A percentile compares a stretch with the other conserved stretches of the same genome.
These are phyloP conservation scores for Prinsepia uniflora DNA, from an alignment of 306 rosid genomes.

Conservation along the genomic window DNA sequence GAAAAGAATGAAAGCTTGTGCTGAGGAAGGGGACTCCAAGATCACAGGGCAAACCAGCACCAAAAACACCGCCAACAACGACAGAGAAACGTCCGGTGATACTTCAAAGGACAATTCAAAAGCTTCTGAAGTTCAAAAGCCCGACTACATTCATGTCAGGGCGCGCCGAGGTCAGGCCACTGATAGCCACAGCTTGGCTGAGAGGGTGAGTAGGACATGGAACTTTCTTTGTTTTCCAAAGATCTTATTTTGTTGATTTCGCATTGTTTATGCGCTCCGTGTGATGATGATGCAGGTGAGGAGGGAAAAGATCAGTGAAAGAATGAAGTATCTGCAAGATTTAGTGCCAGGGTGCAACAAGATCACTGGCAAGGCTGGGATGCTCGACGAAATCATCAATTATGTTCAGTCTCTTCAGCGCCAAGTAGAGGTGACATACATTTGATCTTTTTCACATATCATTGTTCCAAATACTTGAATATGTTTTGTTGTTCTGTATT, in stretches of 20 bases:
- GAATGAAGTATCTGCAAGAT: slow-evolving; percentile 94
- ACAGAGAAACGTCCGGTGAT: slow-evolving; percentile 49
- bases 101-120: slow-evolving; percentile 72
- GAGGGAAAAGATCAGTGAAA: slow-evolving; percentile 92
- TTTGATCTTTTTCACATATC: slow-evolving; percentile 1
- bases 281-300: slow-evolving; percentile 55
- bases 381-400: slow-evolving; percentile 96
- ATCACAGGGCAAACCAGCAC: slow-evolving; percentile 38
- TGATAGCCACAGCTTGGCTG: slow-evolving; percentile 94
- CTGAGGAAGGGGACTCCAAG: slow-evolving; percentile 69
- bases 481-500: neutral
- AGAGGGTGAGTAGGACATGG: slow-evolving; percentile 54
- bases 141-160: slow-evolving; percentile 85
- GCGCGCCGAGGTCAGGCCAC: slow-evolving; percentile 98
- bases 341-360: slow-evolving; percentile 97
- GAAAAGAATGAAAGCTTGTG: slow-evolving; percentile 53
- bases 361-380: slow-evolving; percentile 94
- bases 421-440: slow-evolving; percentile 66
- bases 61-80: slow-evolving; percentile 34
- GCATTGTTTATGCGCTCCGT: neutral
- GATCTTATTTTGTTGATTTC: neutral
- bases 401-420: slow-evolving; percentile 89
- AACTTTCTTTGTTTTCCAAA: neutral
- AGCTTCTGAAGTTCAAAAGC: slow-evolving; percentile 71
- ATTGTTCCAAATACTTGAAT: neutral